A percentile compares a stretch with the other conserved stretches of the same genome.
Conservation (phyloP, 2,329 filamentous ascomycete genomes). For the Penicillium sp. region DNA sequence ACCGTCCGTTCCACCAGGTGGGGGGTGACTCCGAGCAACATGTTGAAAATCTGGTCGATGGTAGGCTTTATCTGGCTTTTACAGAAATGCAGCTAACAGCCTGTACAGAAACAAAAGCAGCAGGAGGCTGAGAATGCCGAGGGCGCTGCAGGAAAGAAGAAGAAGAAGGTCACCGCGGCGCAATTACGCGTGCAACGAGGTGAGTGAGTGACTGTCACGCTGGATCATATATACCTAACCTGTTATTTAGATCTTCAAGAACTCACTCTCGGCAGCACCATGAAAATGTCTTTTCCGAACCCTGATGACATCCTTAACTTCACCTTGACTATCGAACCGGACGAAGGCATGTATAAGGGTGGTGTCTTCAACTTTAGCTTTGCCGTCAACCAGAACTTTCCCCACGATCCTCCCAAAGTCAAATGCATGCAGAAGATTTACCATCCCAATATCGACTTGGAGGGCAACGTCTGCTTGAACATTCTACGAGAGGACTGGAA, state of each 20-base stretch:
- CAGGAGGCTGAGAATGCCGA: conserved; percentile 94
- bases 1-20: conserved; percentile 12
- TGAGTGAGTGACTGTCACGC: conserved; percentile 54
- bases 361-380: conserved; percentile 89
- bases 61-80: conserved; percentile 49
- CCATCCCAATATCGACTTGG: conserved; percentile 96
- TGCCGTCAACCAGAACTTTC: conserved; percentile 89
- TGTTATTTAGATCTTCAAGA: conserved; percentile 45
- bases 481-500: conserved; percentile 99
- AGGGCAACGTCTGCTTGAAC: conserved; percentile 97
- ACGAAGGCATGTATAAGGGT: conserved; percentile 74
- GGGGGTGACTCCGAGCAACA: conserved; percentile 52
- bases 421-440: conserved; percentile 98
- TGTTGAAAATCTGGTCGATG: conserved; percentile 99
- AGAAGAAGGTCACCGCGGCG: conserved; percentile 98
- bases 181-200: conserved; percentile 96
- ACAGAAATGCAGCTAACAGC: conserved; percentile 16
- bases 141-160: conserved; percentile 74
- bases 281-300: conserved; percentile 57
- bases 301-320: conserved; percentile 60
- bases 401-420: conserved; percentile 96
- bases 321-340: conserved; percentile 49
- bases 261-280: conserved; percentile 52
- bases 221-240: not conserved
- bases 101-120: conserved; percentile 67